Percentiles rank a stretch among this genome's conserved stretches.
These are phyloP conservation scores for Trypanosoma cruzi DNA, from an alignment of 208 protist species.

Conservation along the genomic window DNA sequence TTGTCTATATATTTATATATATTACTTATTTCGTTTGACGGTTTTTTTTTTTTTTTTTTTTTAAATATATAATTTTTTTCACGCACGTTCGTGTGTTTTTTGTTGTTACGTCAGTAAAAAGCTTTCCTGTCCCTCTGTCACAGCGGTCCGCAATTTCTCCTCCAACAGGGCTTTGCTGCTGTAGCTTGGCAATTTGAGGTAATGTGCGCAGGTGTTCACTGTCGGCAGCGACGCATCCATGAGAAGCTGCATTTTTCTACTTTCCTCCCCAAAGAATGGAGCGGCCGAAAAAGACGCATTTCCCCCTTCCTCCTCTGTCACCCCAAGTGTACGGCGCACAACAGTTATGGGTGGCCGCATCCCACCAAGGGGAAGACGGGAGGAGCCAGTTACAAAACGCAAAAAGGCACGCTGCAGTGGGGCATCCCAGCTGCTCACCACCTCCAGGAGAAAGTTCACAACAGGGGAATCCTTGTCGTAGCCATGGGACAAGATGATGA, in stretches of 20 bases:
- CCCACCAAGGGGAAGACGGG: constrained; percentile 54
- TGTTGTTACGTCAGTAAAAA: constrained; percentile 70
- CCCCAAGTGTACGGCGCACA: constrained; percentile 55
- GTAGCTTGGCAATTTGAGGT: constrained; percentile 96
- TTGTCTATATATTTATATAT: too few species aligned
- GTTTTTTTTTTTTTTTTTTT: not conserved
- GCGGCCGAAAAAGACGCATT: not conserved
- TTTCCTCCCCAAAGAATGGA: not conserved
- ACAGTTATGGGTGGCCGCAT: constrained; percentile 72
- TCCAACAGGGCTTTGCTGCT: constrained; percentile 67
- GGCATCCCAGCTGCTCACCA: constrained; percentile 57
- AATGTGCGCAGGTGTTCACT: constrained; percentile 96
- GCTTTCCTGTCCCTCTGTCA: constrained; percentile 67
- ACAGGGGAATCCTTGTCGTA: constrained; percentile 58
- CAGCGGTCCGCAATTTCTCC: constrained; percentile 58
- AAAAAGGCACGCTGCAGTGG: constrained; percentile 72
- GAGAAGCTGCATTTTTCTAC: not conserved
- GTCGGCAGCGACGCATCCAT: constrained; percentile 82
- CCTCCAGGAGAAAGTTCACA: constrained; percentile 55
- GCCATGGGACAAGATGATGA: constrained; percentile 58
- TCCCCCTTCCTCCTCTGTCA: not conserved
- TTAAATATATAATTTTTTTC: too few species aligned
- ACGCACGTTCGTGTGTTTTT: too few species aligned
- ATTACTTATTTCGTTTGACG: not conserved
- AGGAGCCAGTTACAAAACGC: constrained; percentile 82